Base-by-base conservation (phyloP, 2,329 filamentous ascomycete genomes). In the Ophiostoma fasciatum region DNA sequence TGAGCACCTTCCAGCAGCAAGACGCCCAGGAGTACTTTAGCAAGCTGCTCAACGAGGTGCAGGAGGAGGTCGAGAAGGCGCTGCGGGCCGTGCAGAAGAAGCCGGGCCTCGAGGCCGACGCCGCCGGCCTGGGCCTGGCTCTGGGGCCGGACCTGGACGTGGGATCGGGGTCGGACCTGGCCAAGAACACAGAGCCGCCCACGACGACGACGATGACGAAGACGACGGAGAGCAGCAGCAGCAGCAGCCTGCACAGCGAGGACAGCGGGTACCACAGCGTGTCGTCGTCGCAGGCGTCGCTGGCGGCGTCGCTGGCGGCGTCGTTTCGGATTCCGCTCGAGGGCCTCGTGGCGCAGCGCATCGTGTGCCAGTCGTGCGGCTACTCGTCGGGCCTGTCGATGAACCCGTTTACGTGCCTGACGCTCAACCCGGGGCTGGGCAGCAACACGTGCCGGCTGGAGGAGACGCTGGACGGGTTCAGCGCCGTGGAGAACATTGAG, bases 11-110 rank as follows among this genome's bases (percentile, higher is more conserved):
- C 73, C 82, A 92, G 47, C 90, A 96, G 53, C 90, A 98, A 57
- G 90, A 98, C 58, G 90, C 90, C 5, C 90, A 96, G 52, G 90
- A 98, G 55, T 98, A 96, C 55, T 94, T 82, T 49, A 88, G 84
- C 13, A 92, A 88, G 49, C 67, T 98, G 12, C 57, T 94, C 32
- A 84, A 88, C 46, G 78, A 87, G 47, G 64, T 94, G 20, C 83
- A 94, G 49, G 79, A 78, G 49, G 83, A 92, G 50, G 64, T 83
- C 28, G 60, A 63, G 15, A 68, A 65, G 45, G 65, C 66, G 31
- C 59, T 55, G 4, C 53, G 50, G 36, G 39, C 45, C 2, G 41
- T 49, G n/a, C 43, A 48, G 26, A 49, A 56, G 14, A 48, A 53
- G 6, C 46, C 54, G 0, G 62, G 63, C 1, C 50, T 68, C 18